A percentile compares a stretch with the other conserved stretches of the same genome.
Evolutionary conservation across 208 protist genomes (phyloP).

Genomic region (Cochliopodium minus): DNA sequence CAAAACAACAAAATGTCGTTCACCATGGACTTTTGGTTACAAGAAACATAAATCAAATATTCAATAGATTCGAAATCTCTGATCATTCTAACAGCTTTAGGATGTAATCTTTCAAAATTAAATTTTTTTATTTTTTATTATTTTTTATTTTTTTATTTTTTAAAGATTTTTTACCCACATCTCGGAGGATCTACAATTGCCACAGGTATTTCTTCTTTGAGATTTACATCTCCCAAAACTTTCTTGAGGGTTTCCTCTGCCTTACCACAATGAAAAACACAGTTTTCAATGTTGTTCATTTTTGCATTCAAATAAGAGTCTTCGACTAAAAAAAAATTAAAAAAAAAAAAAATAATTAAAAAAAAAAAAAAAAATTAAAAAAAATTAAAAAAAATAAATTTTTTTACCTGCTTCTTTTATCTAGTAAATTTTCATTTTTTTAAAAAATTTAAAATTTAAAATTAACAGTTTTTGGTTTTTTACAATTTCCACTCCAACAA

Average conservation of each 20-base stretch:
- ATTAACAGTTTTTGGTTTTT: too few relatives aligned
- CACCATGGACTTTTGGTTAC: slow-evolving; percentile 66
- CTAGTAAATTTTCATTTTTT: too few relatives aligned
- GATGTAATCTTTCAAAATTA: too few relatives aligned
- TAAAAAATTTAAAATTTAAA: too few relatives aligned
- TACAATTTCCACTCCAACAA: slow-evolving; percentile 77
- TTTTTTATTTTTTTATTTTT: too few relatives aligned
- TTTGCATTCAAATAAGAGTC: slow-evolving; percentile 61
- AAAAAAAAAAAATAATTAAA: too few relatives aligned
- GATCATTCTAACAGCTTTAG: too few relatives aligned
- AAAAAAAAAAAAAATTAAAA: too few relatives aligned
- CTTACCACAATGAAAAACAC: slow-evolving; percentile 59
- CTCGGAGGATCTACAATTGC: slow-evolving; percentile 68
- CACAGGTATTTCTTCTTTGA: slow-evolving; percentile 35
- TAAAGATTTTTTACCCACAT: slow-evolving; percentile 35
- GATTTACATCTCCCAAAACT: neutral
- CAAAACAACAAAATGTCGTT: slow-evolving; percentile 38
- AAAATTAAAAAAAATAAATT: too few relatives aligned
- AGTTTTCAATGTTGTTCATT: slow-evolving; percentile 60
- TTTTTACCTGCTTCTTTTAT: too few relatives aligned
- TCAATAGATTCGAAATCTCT: slow-evolving; percentile 54
- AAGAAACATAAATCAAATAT: slow-evolving; percentile 78
- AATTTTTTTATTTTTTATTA: too few relatives aligned
- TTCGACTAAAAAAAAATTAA: too few relatives aligned
- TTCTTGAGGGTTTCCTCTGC: slow-evolving; percentile 53